Evolutionary conservation across 1,284 basidiomycete species (phyloP), one percentile per base, ranked within the genome.

Genomic region (Naganishia cerealis): DNA sequence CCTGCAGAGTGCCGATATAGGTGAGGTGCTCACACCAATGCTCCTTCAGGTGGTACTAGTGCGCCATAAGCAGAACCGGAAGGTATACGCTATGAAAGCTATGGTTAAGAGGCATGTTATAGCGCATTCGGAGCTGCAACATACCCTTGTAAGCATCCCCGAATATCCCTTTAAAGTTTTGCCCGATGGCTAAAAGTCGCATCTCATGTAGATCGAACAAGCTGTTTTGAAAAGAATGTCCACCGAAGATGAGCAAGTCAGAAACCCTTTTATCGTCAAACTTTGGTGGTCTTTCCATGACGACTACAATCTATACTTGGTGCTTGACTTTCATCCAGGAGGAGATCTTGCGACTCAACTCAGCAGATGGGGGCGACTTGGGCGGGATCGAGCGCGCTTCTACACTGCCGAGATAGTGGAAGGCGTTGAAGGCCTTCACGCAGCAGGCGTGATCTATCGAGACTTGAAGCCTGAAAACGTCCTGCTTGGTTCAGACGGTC

Each of bases 281-380:
- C 85, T 98, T 15, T 91, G 92, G 86, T 94, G 91, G 88, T 91
- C 90, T 79, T 97, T 97, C 82, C 92, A 95, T 78, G 94, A 97
- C 81, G 89, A 90, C 79, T 92, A 95, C 79, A 94, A 95, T 77
- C 82, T 97, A 68, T 96, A 93, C 73, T 73, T 80, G 55, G 77
- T 78, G 29, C 75, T 78, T 72, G 70, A 71, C 54, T 69, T 70
- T 40, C 65, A 70, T 43, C 67, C 70, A 2, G 94, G 94, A 53
- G 94, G 95, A 63, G 95, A 98, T 80, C 85, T 98, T 52, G 94
- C 94, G 9, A 97, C 94, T 15, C 94, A 97, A 80, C 88, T 98
- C 71, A 92, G 93, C 62, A 87, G 93, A 53, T 94, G 93, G 90
- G 94, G 94, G 15, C 85, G 92, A 59, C 83, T 98, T 16, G 94